A percentile compares a stretch with the other conserved stretches of the same genome.
These are phyloP conservation scores for Fonsecaea nubica DNA, from an alignment of 2,329 filamentous ascomycete genomes.

Conservation along the genomic window DNA sequence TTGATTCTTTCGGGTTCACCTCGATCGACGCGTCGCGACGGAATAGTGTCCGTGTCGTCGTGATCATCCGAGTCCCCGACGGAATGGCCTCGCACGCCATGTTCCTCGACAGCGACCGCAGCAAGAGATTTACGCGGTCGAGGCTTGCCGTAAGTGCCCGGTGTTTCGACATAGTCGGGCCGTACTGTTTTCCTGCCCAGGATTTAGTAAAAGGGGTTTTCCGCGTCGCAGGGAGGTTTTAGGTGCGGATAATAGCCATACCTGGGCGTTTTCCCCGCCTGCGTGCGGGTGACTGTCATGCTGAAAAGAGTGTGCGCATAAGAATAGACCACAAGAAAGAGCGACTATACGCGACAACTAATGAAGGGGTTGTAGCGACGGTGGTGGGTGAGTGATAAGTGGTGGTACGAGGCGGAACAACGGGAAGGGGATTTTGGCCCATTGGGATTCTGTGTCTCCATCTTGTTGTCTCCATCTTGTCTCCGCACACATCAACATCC, in stretches of 20 bases:
- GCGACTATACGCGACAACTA: conserved; percentile 6
- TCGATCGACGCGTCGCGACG: background rate
- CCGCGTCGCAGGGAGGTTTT: background rate
- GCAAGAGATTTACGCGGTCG: conserved; percentile 35
- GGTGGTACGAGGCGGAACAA: conserved; percentile 17
- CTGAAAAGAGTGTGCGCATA: conserved; percentile 15
- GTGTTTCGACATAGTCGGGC: conserved; percentile 61
- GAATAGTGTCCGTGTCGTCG: background rate
- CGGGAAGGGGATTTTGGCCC: background rate
- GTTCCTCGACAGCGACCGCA: conserved; percentile 23
- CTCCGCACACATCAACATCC: conserved; percentile 4
- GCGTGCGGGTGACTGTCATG: conserved; percentile 59
- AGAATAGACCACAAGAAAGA: conserved; percentile 8
- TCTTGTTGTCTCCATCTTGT: no score
- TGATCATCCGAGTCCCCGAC: no score
- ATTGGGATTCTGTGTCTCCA: background rate
- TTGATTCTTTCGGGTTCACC: conserved; percentile 4
- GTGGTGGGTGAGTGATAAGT: background rate
- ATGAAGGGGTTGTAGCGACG: background rate
- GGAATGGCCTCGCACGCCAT: conserved; percentile 30
- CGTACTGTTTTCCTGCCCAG: conserved; percentile 57
- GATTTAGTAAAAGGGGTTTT: no score
- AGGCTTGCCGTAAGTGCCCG: conserved; percentile 43
- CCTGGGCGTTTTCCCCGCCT: conserved; percentile 60
- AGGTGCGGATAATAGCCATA: conserved; percentile 43